These are phyloP conservation scores for Helichrysum umbraculigerum DNA, from an alignment of 129 eudicot species.

Conservation along the genomic window DNA sequence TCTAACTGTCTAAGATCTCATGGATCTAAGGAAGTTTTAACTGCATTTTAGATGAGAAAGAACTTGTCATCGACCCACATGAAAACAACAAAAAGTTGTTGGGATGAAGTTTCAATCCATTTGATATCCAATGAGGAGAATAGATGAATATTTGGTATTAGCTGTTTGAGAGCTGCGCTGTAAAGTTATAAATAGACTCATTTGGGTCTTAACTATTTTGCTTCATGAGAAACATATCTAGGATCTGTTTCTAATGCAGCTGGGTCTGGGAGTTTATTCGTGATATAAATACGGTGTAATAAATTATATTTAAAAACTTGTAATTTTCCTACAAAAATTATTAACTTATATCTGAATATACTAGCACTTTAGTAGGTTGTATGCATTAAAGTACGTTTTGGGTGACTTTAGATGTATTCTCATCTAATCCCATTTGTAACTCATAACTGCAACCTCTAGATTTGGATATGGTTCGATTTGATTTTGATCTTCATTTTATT, in stretches of 20 bases:
- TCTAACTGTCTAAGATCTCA: background rate
- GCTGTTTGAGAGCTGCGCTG: no score
- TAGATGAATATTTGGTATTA: no score
- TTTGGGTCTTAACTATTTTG: no score
- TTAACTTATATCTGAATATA: background rate
- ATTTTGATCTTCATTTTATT: constrained; percentile 21
- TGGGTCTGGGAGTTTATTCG: no score
- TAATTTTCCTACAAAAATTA: background rate
- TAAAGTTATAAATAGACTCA: no score
- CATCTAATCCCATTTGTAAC: background rate
- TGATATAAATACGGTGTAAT: background rate
- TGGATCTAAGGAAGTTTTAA: background rate
- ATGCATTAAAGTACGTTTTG: background rate
- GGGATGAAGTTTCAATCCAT: no score
- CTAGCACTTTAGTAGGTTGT: background rate
- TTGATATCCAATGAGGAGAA: no score
- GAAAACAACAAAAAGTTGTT: no score
- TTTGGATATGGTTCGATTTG: background rate
- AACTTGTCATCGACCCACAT: no score
- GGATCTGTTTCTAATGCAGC: no score
- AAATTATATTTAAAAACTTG: background rate
- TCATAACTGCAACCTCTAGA: background rate
- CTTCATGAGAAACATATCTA: no score
- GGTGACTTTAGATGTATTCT: background rate
- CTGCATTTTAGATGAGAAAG: no score